Percentiles rank a stretch among this genome's conserved stretches.
Conservation (phyloP, 495 filamentous ascomycete genomes). For the Aspergillus cristatus region DNA sequence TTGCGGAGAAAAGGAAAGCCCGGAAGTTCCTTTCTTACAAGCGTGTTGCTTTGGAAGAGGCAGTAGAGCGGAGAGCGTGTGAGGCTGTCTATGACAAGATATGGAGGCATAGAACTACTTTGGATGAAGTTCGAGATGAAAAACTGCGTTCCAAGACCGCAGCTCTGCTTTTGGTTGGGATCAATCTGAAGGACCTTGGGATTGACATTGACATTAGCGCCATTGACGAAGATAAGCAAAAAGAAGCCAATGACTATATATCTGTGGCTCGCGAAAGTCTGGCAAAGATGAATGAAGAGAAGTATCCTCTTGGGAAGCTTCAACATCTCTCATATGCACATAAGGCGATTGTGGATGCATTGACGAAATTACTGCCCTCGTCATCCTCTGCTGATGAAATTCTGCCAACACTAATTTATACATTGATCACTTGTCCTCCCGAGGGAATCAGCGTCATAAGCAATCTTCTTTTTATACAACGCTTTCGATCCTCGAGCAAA, state of each 20-base stretch:
- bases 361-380: slow-evolving; percentile 64
- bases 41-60: slow-evolving; percentile 72
- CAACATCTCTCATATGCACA: slow-evolving; percentile 80
- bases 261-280: slow-evolving; percentile 65
- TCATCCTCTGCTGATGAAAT: slow-evolving; percentile 96
- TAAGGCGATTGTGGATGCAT: slow-evolving; percentile 87
- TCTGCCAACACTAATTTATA: slow-evolving; percentile 91
- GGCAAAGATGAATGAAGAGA: slow-evolving; percentile 74
- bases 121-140: slow-evolving; percentile 93
- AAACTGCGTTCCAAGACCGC: slow-evolving; percentile 93
- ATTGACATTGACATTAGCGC: slow-evolving; percentile 54
- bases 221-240: slow-evolving; percentile 51
- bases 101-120: slow-evolving; percentile 82
- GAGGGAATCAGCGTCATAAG: slow-evolving; percentile 85
- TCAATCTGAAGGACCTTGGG: slow-evolving; percentile 77
- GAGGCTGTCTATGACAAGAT: slow-evolving; percentile 79
- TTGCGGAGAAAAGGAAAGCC: slow-evolving; percentile 67
- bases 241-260: slow-evolving; percentile 63
- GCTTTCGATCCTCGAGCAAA: slow-evolving; percentile 79
- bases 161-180: slow-evolving; percentile 80
- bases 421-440: slow-evolving; percentile 80
- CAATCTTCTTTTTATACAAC: slow-evolving; percentile 86
- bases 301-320: slow-evolving; percentile 85
- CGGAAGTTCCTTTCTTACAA: slow-evolving; percentile 70
- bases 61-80: slow-evolving; percentile 80